Conservation (phyloP, 352 stramenopile genomes). For the Globisporangium viniferum region DNA sequence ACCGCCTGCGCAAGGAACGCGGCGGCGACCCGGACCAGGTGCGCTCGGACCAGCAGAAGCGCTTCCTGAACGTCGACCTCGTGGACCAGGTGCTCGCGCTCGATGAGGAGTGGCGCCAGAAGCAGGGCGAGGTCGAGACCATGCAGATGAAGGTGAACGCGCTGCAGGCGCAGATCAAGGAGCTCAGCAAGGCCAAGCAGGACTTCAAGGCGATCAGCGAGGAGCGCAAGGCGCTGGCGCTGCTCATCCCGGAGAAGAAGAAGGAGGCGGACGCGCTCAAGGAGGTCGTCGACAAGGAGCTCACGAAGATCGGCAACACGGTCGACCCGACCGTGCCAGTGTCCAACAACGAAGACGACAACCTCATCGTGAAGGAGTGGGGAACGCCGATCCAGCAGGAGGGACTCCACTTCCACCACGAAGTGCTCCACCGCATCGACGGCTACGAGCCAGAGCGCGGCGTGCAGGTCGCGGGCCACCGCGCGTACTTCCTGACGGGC, state of each 20-base stretch:
- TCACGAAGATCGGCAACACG: slow-evolving; percentile 96
- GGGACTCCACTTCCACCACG: slow-evolving; percentile 92
- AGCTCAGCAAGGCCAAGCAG: slow-evolving; percentile 86
- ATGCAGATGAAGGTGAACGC: slow-evolving; percentile 86
- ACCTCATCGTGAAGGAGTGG: slow-evolving; percentile 91
- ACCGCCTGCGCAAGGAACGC: slow-evolving; percentile 93
- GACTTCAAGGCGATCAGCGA: slow-evolving; percentile 80
- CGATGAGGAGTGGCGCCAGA: slow-evolving; percentile 90
- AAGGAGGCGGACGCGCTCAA: slow-evolving; percentile 79
- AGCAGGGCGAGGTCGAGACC: slow-evolving; percentile 83
- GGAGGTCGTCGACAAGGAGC: slow-evolving; percentile 66
- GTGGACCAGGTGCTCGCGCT: slow-evolving; percentile 95
- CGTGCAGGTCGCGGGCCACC: slow-evolving; percentile 95
- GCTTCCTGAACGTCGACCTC: slow-evolving; percentile 92
- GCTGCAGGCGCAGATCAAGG: slow-evolving; percentile 85
- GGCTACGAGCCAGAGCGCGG: slow-evolving; percentile 98
- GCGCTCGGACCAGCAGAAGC: slow-evolving; percentile 91
- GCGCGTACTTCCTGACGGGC: slow-evolving; percentile 99
- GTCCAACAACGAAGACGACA: slow-evolving; percentile 96
- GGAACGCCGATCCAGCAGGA: slow-evolving; percentile 64
- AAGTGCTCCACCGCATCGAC: slow-evolving; percentile 98
- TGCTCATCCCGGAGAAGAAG: slow-evolving; percentile 71
- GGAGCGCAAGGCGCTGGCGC: slow-evolving; percentile 73
- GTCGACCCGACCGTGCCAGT: slow-evolving; percentile 96
- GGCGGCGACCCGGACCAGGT: slow-evolving; percentile 95